Evolutionary conservation across 352 stramenopile species (phyloP), one percentile per base, ranked within the genome.

Genomic region (Pythium guiyangense): DNA sequence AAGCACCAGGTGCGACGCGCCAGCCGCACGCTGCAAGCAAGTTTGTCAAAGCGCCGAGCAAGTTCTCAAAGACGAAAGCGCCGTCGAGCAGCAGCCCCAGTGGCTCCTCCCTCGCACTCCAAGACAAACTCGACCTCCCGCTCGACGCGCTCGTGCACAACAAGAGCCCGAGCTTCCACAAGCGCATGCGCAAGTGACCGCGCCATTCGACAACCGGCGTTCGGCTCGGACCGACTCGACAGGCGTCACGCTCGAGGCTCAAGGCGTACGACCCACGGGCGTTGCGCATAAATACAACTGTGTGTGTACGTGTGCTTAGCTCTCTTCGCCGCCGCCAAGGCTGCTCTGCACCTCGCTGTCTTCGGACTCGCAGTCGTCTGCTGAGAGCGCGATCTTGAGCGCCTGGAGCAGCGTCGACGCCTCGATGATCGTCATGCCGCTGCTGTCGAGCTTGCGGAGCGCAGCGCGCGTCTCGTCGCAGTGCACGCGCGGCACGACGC

Each of bases 401-500:
- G 81, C 84, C 37, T 94, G 58, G 22, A 78, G 62, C 59, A 94
- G 55, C 22, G 81, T 94, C 50, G 71, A 57, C 9, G 75, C 81
- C 52, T 94, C 77, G 25, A 88, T 63, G 48, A 94, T 70, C 60
- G 55, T 68, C 27, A 94, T 47, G 29, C 71, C 31, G 12, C 31
- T 71, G 43, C 73, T 60, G 25, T 49, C 66, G 49, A 86, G 90
- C 56, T 92, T 94, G 26, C 55, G 56, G 44, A 90, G 57, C 9
- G 66, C 67, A 18, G 71, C 69, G 12, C 60, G 65, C 26, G 73
- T 79, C 29, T 82, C 66, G 18, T 69, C 60, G 47, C 77, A 70
- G 42, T 75, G 56, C 53, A 82, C 69, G 47, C 70, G 77, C 11
- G 84, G 84, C 49, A 94, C 88, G 46, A 94, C 73, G 53, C 80